Evolutionary conservation across 768 basidiomycete genomes (phyloP), one percentile per base, ranked within the genome.

Genomic region (Suillus plorans): DNA sequence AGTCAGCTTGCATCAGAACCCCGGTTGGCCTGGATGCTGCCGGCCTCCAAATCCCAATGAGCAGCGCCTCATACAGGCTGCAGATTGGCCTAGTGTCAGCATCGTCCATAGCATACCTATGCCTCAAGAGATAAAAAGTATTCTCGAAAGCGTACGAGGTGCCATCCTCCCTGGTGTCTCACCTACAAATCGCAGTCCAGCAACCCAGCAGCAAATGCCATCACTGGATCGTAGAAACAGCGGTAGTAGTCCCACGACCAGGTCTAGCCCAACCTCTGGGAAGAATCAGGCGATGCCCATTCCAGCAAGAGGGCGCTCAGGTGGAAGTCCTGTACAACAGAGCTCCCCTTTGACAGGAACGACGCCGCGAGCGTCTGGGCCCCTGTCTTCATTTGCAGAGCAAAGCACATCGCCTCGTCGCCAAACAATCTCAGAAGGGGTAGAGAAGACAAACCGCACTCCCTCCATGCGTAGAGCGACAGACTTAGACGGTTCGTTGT

Each of bases 1-100:
- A 72, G 78, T 78, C 60, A 77, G 83, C 39, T 85, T 85, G 20
- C 85, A 84, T 72, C 79, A 83, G 72, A 94, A 94, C 70, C 85
- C 84, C 41, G 92, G 92, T 25, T 94, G 91, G 91, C 93, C 93
- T 49, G 92, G 92, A 45, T 95, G 92, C 80, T 95, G 92, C 81
- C 87, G 91, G n/a, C 80, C 91, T 0, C 92, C 92, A 2, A 77
- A 77, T 36, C 69, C 80, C 20, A 78, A 72, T 62, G 92, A 94
- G 74, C 81, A 84, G 69, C 81, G 83, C 67, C 73, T 83, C 68
- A 88, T 94, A 63, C 85, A 84, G 25, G 82, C 87, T 60, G 88
- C 89, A 4, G 92, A 93, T 74, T 95, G 92, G 92, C 86, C 82
- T 68, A 85, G 90, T 37, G 91, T 94, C 74, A 89, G 86, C 76